Conservation (phyloP, 805 yeast species). For the Sugiyamaella valdiviana region DNA sequence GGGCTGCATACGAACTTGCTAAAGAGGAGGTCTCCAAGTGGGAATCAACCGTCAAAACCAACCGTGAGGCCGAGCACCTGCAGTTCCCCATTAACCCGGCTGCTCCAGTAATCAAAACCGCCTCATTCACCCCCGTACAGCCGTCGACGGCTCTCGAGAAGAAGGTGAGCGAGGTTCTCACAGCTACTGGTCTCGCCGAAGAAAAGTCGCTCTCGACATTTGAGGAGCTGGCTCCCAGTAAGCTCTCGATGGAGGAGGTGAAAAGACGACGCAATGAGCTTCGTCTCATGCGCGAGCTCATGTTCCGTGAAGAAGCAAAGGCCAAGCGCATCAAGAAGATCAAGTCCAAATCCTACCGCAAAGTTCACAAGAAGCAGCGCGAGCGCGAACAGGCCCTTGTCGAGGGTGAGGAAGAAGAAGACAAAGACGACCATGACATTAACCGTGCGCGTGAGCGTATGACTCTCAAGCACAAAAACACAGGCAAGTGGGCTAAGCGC, state of each 20-base stretch:
- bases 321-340: conserved; percentile 91
- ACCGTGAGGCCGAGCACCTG: conserved; percentile 79
- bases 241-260: conserved; percentile 74
- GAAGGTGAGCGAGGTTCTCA: conserved; percentile 54
- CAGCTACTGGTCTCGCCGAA: conserved; percentile 60
- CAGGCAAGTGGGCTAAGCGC: conserved; percentile 83
- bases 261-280: conserved; percentile 70
- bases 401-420: conserved; percentile 46
- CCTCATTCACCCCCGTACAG: conserved; percentile 49
- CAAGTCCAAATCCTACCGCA: conserved; percentile 83
- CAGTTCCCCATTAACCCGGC: conserved; percentile 61
- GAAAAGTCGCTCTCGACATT: conserved; percentile 75
- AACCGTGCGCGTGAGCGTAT: conserved; percentile 87
- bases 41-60: conserved; percentile 74
- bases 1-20: conserved; percentile 85
- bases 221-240: conserved; percentile 79
- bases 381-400: conserved; percentile 62
- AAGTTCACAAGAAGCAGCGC: conserved; percentile 79
- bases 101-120: conserved; percentile 40
- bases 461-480: conserved; percentile 83
- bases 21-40: conserved; percentile 82
- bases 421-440: conserved; percentile 57
- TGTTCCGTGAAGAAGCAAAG: conserved; percentile 91
- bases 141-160: conserved; percentile 56
- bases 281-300: conserved; percentile 86